Evolutionary conservation across 139 green algal genomes (phyloP), one percentile per base, ranked within the genome.

Genomic region (Chlamydomonas sp.): DNA sequence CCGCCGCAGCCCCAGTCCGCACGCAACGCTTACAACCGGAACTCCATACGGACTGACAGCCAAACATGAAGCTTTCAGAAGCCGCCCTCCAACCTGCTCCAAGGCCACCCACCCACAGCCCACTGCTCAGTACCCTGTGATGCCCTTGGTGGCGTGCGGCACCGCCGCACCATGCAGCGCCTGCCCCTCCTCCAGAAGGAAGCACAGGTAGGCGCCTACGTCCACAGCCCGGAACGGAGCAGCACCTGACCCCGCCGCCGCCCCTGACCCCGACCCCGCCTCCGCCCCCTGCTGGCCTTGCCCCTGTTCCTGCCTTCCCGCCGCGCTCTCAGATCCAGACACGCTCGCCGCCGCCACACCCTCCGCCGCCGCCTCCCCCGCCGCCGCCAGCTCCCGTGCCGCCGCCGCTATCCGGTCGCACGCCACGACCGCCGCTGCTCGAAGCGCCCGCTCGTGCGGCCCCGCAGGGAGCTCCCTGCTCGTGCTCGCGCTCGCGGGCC

Each of bases 371-470:
- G 0, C 78, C 7, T 66, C 61, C 2, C 20, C 79, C 3, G 63
- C 80, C 15, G 60, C 75, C 31, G 2, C 68, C 1, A 79, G 58
- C 66, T 7, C 59, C 81, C 3, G 4, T 59, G 16, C 7, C 69
- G 7, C 2, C 14, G 81, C 81, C 59, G 62, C 83, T 14, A 87
- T 12, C 3, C 83, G 61, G n/a, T 88, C 78, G 1, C 67, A 79
- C 1, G 87, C 87, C 8, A 75, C 85, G 6, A 92, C 87, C 0
- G 87, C 68, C 6, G 83, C 90, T 0, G 87, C 90, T 0, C 90
- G 90, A 14, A 92, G 83, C 57, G 87, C 87, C 6, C 74, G 61
- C 83, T 92, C 90, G 2, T 90, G 87, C 58, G 85, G 73, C 31
- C 89, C 90, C 14, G 82, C 82, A 15, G 86, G 87, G 72, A 92